Conservation (phyloP, 768 basidiomycete genomes). For the Leccinum rimulosum region DNA sequence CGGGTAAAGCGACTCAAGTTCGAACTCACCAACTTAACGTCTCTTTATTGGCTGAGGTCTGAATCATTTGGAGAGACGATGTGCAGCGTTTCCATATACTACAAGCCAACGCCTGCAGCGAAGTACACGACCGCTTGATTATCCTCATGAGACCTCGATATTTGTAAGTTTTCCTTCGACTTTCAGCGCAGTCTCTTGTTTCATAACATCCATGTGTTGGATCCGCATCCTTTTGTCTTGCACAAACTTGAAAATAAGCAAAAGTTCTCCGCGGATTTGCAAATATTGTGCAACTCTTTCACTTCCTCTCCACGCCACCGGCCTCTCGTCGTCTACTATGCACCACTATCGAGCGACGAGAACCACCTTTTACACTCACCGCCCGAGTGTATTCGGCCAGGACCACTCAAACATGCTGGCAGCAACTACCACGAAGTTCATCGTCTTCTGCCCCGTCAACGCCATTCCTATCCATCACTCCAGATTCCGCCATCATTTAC, state of each 20-base stretch:
- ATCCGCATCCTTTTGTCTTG: background rate
- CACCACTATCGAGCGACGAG: constrained; percentile 18
- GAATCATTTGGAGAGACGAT: too few relatives aligned
- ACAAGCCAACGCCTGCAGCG: too few relatives aligned
- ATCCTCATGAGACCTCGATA: constrained; percentile 23
- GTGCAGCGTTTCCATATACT: too few relatives aligned
- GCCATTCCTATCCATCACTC: constrained; percentile 3
- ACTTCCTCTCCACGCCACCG: constrained; percentile 68
- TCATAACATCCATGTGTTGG: background rate
- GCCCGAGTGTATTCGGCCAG: constrained; percentile 65
- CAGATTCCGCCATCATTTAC: constrained; percentile 61
- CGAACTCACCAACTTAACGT: too few relatives aligned
- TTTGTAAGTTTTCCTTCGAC: constrained; percentile 36
- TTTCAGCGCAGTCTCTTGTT: constrained; percentile 8
- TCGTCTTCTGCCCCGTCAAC: constrained; percentile 14
- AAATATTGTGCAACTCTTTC: constrained; percentile 31
- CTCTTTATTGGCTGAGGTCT: too few relatives aligned
- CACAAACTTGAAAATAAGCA: constrained; percentile 61
- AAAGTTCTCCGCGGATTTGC: constrained; percentile 63
- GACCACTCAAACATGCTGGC: constrained; percentile 65
- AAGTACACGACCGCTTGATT: too few relatives aligned
- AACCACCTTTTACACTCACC: constrained; percentile 65
- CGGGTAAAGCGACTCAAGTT: too few relatives aligned
- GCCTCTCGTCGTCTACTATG: constrained; percentile 62
- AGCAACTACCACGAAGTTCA: constrained; percentile 50